Evolutionary conservation across 345 rosid species (phyloP).

Genomic region (Heritiera littoralis): DNA sequence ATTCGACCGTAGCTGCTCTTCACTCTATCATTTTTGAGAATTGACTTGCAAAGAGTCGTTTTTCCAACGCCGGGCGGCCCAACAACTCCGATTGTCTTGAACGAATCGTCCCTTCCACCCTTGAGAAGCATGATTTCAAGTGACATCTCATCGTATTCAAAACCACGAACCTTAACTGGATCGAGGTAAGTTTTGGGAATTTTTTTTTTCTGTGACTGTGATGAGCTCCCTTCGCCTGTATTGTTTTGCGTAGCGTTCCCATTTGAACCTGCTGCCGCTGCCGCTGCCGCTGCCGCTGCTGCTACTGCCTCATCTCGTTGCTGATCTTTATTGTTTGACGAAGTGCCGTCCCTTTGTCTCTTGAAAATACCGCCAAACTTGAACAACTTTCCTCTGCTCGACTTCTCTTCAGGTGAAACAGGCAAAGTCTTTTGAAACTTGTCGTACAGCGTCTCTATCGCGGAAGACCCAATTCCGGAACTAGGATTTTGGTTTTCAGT

Average conservation of each 20-base stretch:
- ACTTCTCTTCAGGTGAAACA: background rate
- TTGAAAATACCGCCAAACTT: background rate
- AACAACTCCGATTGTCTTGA: slow-evolving; percentile 41
- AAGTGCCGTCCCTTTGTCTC: background rate
- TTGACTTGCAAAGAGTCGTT: slow-evolving; percentile 42
- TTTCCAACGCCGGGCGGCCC: slow-evolving; percentile 50
- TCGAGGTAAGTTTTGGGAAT: background rate
- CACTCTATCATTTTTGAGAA: slow-evolving; percentile 32
- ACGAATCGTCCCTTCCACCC: slow-evolving; percentile 16
- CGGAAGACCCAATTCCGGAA: background rate
- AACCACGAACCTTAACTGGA: slow-evolving; percentile 24
- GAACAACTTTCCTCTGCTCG: background rate
- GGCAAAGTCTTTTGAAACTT: background rate
- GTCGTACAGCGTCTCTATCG: background rate
- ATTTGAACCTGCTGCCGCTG: background rate
- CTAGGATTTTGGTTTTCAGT: background rate
- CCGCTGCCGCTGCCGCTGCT: background rate
- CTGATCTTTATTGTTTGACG: background rate
- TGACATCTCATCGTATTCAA: slow-evolving; percentile 28
- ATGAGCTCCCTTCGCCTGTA: background rate
- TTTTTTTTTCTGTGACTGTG: background rate
- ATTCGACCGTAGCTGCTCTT: slow-evolving; percentile 32
- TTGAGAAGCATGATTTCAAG: slow-evolving; percentile 33
- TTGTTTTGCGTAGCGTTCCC: background rate
- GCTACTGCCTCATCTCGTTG: no score